Conservation (phyloP, 345 rosid species). For the Moringa oleifera region DNA sequence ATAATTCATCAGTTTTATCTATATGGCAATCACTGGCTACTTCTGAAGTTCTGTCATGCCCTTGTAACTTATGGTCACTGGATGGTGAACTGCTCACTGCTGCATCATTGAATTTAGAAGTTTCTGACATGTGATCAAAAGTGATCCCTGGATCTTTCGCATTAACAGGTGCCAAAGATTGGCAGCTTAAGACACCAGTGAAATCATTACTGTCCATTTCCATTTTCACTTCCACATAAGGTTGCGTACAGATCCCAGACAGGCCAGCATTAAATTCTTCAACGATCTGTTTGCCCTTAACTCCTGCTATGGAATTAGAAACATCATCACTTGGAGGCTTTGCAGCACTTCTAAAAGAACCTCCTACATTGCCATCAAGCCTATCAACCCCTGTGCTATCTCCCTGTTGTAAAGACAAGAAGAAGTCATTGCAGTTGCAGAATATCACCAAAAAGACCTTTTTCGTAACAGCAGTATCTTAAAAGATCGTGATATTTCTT, state of each 20-base stretch:
- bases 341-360: slow-evolving; percentile 27
- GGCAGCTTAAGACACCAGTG: slow-evolving; percentile 20
- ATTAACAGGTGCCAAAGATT: slow-evolving; percentile 30
- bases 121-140: slow-evolving; percentile 26
- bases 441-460: background rate
- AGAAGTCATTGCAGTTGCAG: slow-evolving; percentile 10
- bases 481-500: background rate
- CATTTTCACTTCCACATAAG: slow-evolving; percentile 27
- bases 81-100: slow-evolving; percentile 28
- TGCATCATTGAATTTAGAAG: slow-evolving; percentile 27
- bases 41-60: slow-evolving; percentile 36
- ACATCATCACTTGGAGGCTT: slow-evolving; percentile 30
- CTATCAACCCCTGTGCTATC: slow-evolving; percentile 23
- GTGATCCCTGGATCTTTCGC: slow-evolving; percentile 26
- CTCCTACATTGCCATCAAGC: slow-evolving; percentile 27
- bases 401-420: slow-evolving; percentile 34
- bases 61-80: slow-evolving; percentile 31
- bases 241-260: slow-evolving; percentile 22
- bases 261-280: slow-evolving; percentile 21
- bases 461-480: background rate
- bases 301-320: slow-evolving; percentile 24
- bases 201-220: slow-evolving; percentile 32
- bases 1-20: slow-evolving; percentile 30
- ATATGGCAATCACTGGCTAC: slow-evolving; percentile 28
- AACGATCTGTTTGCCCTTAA: slow-evolving; percentile 27